phyloP scores from a whole-genome alignment of 768 basidiomycete genomes.

The Exsudoporus frostii region DNA sequence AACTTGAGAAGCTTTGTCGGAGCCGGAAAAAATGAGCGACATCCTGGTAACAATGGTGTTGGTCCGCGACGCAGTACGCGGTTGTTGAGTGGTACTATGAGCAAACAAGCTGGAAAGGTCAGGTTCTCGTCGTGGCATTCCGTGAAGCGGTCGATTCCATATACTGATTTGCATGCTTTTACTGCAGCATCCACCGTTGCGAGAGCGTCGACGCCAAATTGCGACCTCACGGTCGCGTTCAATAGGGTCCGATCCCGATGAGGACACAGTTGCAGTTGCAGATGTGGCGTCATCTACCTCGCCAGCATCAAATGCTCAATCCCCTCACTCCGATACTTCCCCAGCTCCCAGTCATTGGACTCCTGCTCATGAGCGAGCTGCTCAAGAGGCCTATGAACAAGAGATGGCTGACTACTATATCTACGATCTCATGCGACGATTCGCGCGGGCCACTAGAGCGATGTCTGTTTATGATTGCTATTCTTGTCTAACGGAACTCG shows the following conservation, averaged over 20 bases:
- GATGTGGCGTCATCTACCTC: conserved; percentile 61
- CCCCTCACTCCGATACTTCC: conserved; percentile 63
- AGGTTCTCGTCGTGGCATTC: conserved; percentile 7
- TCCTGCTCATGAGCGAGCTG: conserved; percentile 62
- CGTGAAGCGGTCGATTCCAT: neutral
- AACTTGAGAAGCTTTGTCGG: conserved; percentile 56
- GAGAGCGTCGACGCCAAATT: conserved; percentile 60
- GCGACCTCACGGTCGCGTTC: conserved; percentile 57
- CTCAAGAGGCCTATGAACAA: conserved; percentile 66
- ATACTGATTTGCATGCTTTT: conserved; percentile 17
- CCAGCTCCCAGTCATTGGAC: conserved; percentile 63
- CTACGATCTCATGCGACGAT: conserved; percentile 75
- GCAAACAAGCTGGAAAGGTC: conserved; percentile 61
- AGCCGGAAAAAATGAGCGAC: conserved; percentile 50
- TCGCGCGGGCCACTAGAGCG: conserved; percentile 75
- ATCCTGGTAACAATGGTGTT: conserved; percentile 39
- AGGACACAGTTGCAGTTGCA: conserved; percentile 46
- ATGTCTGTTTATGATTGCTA: conserved; percentile 75
- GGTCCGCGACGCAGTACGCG: conserved; percentile 73
- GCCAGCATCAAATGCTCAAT: conserved; percentile 53
- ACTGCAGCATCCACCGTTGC: conserved; percentile 33
- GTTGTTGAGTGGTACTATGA: conserved; percentile 54
- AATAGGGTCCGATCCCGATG: conserved; percentile 70
- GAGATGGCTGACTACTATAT: conserved; percentile 81
- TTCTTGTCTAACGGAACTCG: conserved; percentile 71